Evolutionary conservation across 345 rosid species (phyloP), one percentile per base, ranked within the genome.

Genomic region (Camelina laxa): DNA sequence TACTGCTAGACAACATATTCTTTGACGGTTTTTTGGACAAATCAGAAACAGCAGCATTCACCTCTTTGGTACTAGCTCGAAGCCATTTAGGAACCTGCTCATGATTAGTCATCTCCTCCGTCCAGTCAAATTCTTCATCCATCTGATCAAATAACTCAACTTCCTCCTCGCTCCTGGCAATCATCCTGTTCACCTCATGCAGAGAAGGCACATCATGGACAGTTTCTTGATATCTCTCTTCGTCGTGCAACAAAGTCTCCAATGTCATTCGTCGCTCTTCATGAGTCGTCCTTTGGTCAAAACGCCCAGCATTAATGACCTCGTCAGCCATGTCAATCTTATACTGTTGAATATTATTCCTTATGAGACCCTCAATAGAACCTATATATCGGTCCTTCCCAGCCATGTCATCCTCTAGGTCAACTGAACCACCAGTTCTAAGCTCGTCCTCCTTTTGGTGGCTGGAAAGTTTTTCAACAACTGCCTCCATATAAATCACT

Each of bases 241-340:
- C 98, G 65, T 96, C 99, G 80, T 96, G 99, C 75, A 96, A 82
- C 75, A 96, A 82, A 70, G 99, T 89, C 85, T 96, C 99, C 74
- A 96, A 88, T 72, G 98, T 96, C 90, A 89, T 80, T 13, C 99
- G 96, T 38, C 99, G 87, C 82, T 96, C 99, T 87, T 96, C 99
- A 65, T 96, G 99, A 24, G 99, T 96, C 58, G 99, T 96, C 80
- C 98, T 92, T 83, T 96, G 99, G 82, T 96, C 99, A 84, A 96
- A 96, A 60, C 99, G 94, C 62, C 99, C 99, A 83, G 98, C 99
- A 86, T 96, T 96, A 71, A 92, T 96, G 63, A 96, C 99, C 85
- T 96, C 99, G 84, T 96, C 99, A 77, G 99, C 99, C 99, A 96
- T 96, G 82, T 96, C 99, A 79, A 96, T 96, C 85, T 96, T 96